Evolutionary conservation across 2,329 filamentous ascomycete genomes (phyloP), one percentile per base, ranked within the genome.

Genomic region (Aspergillus proliferans): DNA sequence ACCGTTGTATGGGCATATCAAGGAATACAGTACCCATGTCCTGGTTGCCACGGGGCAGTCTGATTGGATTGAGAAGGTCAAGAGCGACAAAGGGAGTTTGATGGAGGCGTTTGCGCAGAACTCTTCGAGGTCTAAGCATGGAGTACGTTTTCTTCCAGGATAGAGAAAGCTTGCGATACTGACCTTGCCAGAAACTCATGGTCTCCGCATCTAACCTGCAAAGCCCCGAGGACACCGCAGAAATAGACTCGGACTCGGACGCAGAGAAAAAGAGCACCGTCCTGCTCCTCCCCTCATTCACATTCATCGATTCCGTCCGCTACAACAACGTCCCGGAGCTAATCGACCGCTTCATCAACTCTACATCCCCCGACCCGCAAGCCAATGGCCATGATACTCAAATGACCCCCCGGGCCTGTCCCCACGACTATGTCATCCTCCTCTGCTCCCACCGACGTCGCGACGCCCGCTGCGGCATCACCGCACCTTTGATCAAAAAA

Each of bases 401-500:
- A 36, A 54, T 69, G 33, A 59, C 69, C 14, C 70, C 81, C 8
- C 79, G 81, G 5, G 78, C 85, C 2, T 91, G 84, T 57, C 86
- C 87, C 6, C 89, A 95, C 74, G 78, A 81, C 58, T 90, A 85
- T 56, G 77, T 96, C 26, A 86, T 96, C 60, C 80, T 96, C 43
- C 82, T 96, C 58, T 96, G 91, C 74, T 93, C 87, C 26, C 91
- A 96, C 64, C 83, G 81, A 61, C 93, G 88, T 30, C 86, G 91
- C 57, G 91, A 96, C 65, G 90, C 88, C 0, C 86, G 92, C 56
- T 96, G 92, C 67, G 91, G 90, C 0, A 89, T 95, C 71, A 90
- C 85, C 43, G 90, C 90, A 0, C 90, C 90, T 1, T 74, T 95
- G 7, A 76, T 95, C 44, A 82, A 84, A 47, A 84, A 84, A 60